Conservation (phyloP, 2,329 filamentous ascomycete species). For the Dichotomopilus funicola region DNA sequence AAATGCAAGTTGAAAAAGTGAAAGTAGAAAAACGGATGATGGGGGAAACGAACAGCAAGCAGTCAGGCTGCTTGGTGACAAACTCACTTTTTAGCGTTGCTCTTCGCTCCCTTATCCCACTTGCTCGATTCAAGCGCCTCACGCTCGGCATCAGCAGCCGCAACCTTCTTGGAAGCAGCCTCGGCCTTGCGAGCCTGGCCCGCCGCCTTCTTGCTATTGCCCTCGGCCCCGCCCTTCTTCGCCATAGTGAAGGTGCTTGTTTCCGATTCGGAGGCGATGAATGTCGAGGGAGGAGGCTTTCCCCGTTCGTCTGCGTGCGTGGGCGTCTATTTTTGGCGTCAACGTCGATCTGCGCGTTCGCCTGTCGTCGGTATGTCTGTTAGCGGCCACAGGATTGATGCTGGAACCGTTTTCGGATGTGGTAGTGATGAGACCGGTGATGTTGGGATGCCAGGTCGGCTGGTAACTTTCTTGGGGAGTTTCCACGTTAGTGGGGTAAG, state of each 20-base stretch:
- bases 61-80: too few species aligned
- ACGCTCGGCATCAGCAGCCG: constrained; percentile 59
- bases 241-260: constrained; percentile 48
- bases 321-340: neutral
- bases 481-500: neutral
- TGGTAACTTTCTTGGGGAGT: neutral
- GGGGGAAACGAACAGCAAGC: too few species aligned
- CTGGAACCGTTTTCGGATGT: neutral
- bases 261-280: neutral
- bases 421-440: neutral
- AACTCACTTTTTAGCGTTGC: constrained; percentile 75
- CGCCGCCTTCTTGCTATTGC: constrained; percentile 76
- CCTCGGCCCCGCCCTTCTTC: constrained; percentile 67
- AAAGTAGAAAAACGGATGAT: too few species aligned
- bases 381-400: neutral
- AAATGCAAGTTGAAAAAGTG: too few species aligned
- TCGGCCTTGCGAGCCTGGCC: constrained; percentile 93
- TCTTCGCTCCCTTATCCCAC: constrained; percentile 84
- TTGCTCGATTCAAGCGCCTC: constrained; percentile 64
- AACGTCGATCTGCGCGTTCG: neutral
- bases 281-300: too few species aligned
- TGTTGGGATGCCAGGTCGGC: neutral
- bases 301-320: neutral
- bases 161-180: constrained; percentile 71
- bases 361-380: neutral